Conservation (phyloP, 768 basidiomycete species). For the Calocera viscosa region DNA sequence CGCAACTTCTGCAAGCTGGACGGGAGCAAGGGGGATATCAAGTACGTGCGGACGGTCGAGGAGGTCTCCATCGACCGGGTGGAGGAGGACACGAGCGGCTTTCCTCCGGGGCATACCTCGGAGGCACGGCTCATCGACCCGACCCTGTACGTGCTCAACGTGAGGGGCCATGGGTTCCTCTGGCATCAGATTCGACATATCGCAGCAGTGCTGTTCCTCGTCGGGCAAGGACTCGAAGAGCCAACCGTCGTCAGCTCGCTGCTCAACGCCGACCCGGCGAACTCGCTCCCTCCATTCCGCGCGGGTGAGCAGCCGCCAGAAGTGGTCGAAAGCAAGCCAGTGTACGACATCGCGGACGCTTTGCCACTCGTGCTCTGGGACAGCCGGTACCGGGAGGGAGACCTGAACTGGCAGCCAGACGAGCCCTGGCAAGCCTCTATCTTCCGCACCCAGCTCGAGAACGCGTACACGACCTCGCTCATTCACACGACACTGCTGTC, state of each 20-base stretch:
- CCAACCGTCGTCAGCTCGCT: constrained; percentile 58
- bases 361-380: constrained; percentile 88
- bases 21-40: constrained; percentile 76
- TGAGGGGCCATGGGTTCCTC: constrained; percentile 76
- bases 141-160: constrained; percentile 60
- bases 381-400: constrained; percentile 55
- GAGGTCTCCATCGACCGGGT: constrained; percentile 50
- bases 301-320: constrained; percentile 27
- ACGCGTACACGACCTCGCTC: constrained; percentile 46
- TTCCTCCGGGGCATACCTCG: background rate
- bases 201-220: constrained; percentile 79
- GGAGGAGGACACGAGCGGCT: constrained; percentile 16
- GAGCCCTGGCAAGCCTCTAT: constrained; percentile 27
- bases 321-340: constrained; percentile 60
- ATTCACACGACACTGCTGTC: constrained; percentile 51
- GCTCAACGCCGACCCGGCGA: constrained; percentile 46
- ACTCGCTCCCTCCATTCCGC: background rate
- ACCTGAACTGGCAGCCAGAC: constrained; percentile 62
- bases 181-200: constrained; percentile 96
- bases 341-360: constrained; percentile 87
- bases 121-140: constrained; percentile 13
- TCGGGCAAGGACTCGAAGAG: constrained; percentile 67
- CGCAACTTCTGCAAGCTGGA: constrained; percentile 92
- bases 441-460: constrained; percentile 34
- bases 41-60: constrained; percentile 56